Percentiles rank a stretch among this genome's conserved stretches.
phyloP scores from a whole-genome alignment of 176 grass and related monocot species.

The Zoysia pacifica region DNA sequence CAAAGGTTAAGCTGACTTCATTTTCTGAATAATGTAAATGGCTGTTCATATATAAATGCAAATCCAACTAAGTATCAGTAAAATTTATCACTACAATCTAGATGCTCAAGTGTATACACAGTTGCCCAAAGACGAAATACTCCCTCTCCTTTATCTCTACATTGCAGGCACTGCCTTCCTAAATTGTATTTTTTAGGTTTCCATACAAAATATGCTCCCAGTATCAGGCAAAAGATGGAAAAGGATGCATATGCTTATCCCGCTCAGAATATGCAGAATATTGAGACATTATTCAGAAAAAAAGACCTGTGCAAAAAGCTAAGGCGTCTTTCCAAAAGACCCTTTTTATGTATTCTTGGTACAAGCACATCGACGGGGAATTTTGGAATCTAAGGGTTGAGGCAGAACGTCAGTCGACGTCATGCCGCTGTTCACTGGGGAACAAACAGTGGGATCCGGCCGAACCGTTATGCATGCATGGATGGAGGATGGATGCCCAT shows the following conservation, averaged over 20 bases:
- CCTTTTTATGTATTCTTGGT: background rate
- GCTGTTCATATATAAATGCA: too few relatives aligned
- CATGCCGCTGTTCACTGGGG: slow-evolving; percentile 28
- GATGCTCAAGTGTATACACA: too few relatives aligned
- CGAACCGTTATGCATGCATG: slow-evolving; percentile 9
- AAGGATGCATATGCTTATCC: background rate
- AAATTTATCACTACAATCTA: background rate
- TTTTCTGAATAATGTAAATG: too few relatives aligned
- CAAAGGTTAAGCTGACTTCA: too few relatives aligned
- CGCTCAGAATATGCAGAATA: background rate
- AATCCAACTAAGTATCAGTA: too few relatives aligned
- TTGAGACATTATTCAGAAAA: background rate
- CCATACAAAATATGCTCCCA: background rate
- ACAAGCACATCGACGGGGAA: background rate
- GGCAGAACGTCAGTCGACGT: background rate
- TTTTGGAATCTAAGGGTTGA: background rate
- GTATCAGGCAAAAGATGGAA: background rate
- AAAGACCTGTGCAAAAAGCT: background rate
- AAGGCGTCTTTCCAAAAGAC: background rate
- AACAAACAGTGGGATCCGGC: slow-evolving; percentile 19
- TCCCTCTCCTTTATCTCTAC: background rate
- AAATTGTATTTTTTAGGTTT: background rate
- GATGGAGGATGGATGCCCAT: slow-evolving; percentile 12
- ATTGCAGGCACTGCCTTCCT: background rate
- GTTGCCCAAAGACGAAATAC: background rate